Base-by-base conservation (phyloP, 108 stramenopile species). In the Halocafeteria seosinensis region DNA sequence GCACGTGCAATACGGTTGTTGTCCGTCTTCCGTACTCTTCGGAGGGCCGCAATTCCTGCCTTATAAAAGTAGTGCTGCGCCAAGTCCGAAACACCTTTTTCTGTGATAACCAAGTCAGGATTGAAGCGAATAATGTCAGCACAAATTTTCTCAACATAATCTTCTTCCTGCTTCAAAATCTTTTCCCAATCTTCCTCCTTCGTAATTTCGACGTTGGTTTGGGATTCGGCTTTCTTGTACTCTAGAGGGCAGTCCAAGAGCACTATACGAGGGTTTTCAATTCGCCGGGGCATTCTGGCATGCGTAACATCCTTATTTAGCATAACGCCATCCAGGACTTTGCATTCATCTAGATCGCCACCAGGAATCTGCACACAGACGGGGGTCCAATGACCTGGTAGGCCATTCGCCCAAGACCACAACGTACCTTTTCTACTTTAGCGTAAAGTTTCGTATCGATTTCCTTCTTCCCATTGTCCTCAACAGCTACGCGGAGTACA, bases 221-320 rank as follows among this genome's bases (percentile, higher is more conserved):
- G 90, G 6, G 84, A 83, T 79, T 99, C 98, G 62, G 91, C 92
- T 85, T 99, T 99, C 84, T 99, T 99, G 85, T 99, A 99, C 76
- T 99, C 98, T 34, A 99, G 78, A 17, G 98, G 94, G 63, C 88
- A 86, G 75, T 99, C 98, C 29, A 99, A 64, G 62, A 99, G 82
- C 3, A 99, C 68, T 50, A 99, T 89, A 37, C 95, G 88, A 11
- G 98, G 98, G 69, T 91, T 94, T 68, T 92, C 95, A 77, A 99
- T 95, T 58, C 85, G 79, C 61, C 94, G 85, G 50, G 90, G 79
- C 98, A 99, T 99, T 72, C 90, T 89, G 60, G 92, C 84, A 79
- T 99, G 95, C 23, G 91, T 92, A 0, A 86, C 85, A 72, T 95
- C 98, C 80, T 99, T 99, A 81, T 96, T 92, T 81, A 99, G 92